phyloP scores from a whole-genome alignment of 306 rosid species.

The Alnus glutinosa region DNA sequence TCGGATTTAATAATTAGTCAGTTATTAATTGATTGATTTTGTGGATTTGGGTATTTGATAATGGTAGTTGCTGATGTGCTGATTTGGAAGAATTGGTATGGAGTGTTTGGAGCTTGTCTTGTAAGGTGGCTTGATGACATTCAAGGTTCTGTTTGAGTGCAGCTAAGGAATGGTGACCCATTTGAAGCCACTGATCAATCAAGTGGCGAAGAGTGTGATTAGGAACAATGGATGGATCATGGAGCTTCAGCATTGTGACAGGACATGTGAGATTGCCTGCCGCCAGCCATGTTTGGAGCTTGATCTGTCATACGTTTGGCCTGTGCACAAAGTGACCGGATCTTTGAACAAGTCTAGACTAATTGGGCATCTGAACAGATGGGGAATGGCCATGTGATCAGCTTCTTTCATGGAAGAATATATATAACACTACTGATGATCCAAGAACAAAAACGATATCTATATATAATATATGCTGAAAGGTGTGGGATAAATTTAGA shows the following conservation, averaged over 20 bases:
- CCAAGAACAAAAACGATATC: too few relatives aligned
- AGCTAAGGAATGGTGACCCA: conserved; percentile 45
- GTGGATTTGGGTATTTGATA: too few relatives aligned
- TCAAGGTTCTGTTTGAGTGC: conserved; percentile 49
- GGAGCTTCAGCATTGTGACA: conserved; percentile 91
- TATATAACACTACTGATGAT: too few relatives aligned
- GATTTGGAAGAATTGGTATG: too few relatives aligned
- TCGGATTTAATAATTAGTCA: too few relatives aligned
- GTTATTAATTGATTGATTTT: too few relatives aligned
- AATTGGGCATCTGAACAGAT: conserved; percentile 80
- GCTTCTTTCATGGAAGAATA: conserved; percentile 46
- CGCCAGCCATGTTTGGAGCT: conserved; percentile 75
- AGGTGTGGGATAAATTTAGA: neutral
- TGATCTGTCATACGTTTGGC: conserved; percentile 85
- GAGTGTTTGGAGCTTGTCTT: conserved; percentile 54
- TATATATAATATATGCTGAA: neutral
- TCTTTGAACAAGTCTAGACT: conserved; percentile 79
- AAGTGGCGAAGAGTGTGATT: conserved; percentile 81
- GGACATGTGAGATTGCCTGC: conserved; percentile 87
- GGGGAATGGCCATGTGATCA: conserved; percentile 59
- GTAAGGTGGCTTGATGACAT: conserved; percentile 41
- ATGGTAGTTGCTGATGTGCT: too few relatives aligned
- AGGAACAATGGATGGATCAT: conserved; percentile 71
- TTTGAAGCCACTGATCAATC: conserved; percentile 68
- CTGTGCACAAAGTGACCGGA: conserved; percentile 83